Evolutionary conservation across 208 protist species (phyloP).

Genomic region (Acanthamoeba sp.): DNA sequence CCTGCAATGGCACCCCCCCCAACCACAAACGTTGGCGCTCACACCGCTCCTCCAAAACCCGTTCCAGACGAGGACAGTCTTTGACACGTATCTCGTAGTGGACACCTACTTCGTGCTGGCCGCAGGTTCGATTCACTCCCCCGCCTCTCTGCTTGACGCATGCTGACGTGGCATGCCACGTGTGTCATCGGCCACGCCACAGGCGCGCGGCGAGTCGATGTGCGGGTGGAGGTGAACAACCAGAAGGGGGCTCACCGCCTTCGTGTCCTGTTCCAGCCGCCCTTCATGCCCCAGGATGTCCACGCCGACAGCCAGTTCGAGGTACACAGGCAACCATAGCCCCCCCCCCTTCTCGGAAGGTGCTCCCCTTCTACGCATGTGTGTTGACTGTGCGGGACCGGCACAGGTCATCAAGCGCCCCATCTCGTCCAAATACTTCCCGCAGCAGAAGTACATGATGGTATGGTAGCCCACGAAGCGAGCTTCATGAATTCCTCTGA

Average conservation of each 20-base stretch:
- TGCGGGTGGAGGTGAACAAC: conserved; percentile 23
- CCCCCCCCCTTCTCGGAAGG: too few species aligned
- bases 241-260: not conserved
- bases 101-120: not conserved
- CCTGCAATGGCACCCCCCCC: too few species aligned
- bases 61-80: too few species aligned
- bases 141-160: not conserved
- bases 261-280: not conserved
- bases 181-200: not conserved
- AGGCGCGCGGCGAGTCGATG: not conserved
- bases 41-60: too few species aligned
- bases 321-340: not conserved
- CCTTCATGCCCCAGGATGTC: not conserved
- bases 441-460: conserved; percentile 55
- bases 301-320: not conserved
- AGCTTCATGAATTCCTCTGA: not conserved
- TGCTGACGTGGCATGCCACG: not conserved
- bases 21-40: too few species aligned
- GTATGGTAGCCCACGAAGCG: not conserved
- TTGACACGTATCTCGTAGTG: not conserved
- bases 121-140: not conserved
- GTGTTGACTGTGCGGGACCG: not conserved
- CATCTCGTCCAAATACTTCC: not conserved
- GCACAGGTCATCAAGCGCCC: conserved; percentile 28
- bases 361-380: not conserved